Evolutionary conservation across 2,329 filamentous ascomycete genomes (phyloP).

Genomic region (Venturia pyrina): DNA sequence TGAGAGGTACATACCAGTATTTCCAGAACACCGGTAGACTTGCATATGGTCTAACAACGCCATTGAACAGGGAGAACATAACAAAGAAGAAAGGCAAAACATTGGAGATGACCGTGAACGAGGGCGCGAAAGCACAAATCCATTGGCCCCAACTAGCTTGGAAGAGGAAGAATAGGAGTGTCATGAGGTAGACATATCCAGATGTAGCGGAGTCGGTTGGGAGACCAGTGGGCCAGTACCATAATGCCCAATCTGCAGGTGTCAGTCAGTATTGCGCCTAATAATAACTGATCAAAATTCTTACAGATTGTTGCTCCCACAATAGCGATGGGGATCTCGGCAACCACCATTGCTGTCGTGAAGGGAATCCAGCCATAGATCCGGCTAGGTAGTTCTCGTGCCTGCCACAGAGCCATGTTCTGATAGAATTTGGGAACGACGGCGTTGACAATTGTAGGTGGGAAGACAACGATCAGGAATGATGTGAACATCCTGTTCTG

Average conservation of each 20-base stretch:
- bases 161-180: conserved; percentile 59
- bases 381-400: conserved; percentile 53
- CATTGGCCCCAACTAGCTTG: conserved; percentile 61
- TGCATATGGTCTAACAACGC: conserved; percentile 48
- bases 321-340: conserved; percentile 52
- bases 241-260: conserved; percentile 63
- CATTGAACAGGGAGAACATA: conserved; percentile 56
- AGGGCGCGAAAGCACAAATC: conserved; percentile 58
- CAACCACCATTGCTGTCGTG: conserved; percentile 59
- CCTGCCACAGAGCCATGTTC: conserved; percentile 41
- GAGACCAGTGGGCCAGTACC: conserved; percentile 48
- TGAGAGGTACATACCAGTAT: conserved; percentile 31
- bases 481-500: conserved; percentile 39
- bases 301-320: conserved; percentile 7
- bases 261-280: not conserved
- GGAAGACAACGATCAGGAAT: conserved; percentile 39
- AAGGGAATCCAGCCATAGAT: conserved; percentile 61
- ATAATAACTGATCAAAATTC: not conserved
- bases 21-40: conserved; percentile 63
- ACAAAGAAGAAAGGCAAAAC: conserved; percentile 70
- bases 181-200: conserved; percentile 62
- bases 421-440: conserved; percentile 47
- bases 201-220: conserved; percentile 45
- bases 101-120: conserved; percentile 69
- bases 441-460: conserved; percentile 31